Evolutionary conservation across 1,284 basidiomycete genomes (phyloP).

Genomic region (Athelia psychrophila): DNA sequence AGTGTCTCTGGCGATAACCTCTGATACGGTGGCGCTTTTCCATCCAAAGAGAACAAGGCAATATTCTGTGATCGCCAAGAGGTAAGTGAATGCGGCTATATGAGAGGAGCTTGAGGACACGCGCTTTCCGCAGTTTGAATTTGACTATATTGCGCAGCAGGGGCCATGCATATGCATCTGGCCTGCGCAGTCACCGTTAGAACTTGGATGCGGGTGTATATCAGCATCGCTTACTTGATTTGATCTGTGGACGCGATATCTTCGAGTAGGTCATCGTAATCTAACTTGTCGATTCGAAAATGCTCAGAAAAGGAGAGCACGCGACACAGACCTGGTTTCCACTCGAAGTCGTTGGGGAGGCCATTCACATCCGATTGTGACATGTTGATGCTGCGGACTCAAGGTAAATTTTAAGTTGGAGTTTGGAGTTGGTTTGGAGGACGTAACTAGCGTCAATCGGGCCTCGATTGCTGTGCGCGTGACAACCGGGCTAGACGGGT

Average conservation of each 20-base stretch:
- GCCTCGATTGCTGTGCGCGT: no score
- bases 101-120: constrained; percentile 4
- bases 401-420: no score
- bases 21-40: constrained; percentile 17
- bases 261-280: constrained; percentile 61
- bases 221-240: constrained; percentile 54
- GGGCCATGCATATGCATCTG: constrained; percentile 74
- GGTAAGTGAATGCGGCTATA: no score
- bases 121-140: constrained; percentile 62
- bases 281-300: constrained; percentile 31
- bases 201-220: neutral
- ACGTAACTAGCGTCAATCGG: no score
- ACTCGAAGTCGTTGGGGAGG: constrained; percentile 32
- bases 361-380: no score
- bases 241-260: constrained; percentile 68
- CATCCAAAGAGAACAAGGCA: no score
- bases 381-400: no score
- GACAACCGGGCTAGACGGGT: no score
- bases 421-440: no score
- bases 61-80: no score
- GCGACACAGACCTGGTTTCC: constrained; percentile 40
- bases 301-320: no score
- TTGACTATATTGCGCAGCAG: constrained; percentile 72
- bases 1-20: constrained; percentile 41
- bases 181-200: neutral